Evolutionary conservation across 2,329 filamentous ascomycete genomes (phyloP).

Genomic region (Venturia nashicola): DNA sequence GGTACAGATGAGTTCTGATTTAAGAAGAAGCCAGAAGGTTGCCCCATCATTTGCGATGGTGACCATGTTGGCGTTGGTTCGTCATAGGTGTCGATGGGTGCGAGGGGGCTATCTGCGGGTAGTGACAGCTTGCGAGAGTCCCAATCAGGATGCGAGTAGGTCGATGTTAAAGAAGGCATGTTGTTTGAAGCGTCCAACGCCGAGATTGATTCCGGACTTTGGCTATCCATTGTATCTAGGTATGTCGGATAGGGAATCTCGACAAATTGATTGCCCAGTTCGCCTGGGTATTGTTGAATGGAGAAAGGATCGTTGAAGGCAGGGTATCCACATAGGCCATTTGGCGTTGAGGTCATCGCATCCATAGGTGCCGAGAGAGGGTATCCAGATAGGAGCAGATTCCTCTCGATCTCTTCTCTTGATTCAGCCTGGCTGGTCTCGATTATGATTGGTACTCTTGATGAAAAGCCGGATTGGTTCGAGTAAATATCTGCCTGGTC

Average conservation of each 20-base stretch:
- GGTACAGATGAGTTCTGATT: constrained; percentile 5
- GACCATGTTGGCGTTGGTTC: constrained; percentile 3
- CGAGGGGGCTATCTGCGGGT: constrained; percentile 3
- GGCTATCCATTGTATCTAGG: background rate
- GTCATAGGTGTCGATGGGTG: background rate
- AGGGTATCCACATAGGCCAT: background rate
- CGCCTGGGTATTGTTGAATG: background rate
- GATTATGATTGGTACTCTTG: background rate
- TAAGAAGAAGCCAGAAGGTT: background rate
- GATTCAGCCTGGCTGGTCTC: background rate
- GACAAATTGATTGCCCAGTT: background rate
- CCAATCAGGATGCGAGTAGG: constrained; percentile 1
- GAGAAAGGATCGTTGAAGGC: background rate
- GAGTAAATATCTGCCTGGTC: background rate
- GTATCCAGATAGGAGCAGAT: background rate
- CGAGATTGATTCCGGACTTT: background rate
- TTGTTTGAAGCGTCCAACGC: background rate
- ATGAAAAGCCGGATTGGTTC: background rate
- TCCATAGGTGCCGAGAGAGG: background rate
- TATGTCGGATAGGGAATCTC: background rate
- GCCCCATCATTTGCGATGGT: background rate
- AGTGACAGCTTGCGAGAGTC: background rate
- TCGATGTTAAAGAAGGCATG: constrained; percentile 2
- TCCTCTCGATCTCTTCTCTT: background rate
- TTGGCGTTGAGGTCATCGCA: background rate